Base-by-base conservation (phyloP, 2,329 filamentous ascomycete species). In the Pezicula neosporulosa region DNA sequence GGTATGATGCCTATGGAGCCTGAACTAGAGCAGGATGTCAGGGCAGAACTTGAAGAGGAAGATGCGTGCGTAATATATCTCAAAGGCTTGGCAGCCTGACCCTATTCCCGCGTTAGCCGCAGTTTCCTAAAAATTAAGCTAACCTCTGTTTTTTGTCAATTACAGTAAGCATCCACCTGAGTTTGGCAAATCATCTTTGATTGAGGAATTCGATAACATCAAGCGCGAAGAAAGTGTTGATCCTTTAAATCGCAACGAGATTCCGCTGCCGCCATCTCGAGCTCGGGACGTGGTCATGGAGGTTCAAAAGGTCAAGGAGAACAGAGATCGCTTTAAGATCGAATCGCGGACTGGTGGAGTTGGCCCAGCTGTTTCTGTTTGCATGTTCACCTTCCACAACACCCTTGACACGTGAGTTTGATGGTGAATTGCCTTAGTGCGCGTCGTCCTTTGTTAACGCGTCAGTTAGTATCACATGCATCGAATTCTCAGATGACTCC, bases 311-410 rank as follows among this genome's bases (percentile, higher is more conserved):
- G 84, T 97, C 9, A 89, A 90, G 58, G 94, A 99, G 69, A 90
- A 96, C 63, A 85, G 94, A 19, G 93, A 97, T 63, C 82, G 93
- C 16, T 96, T 97, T 68, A 87, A 84, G 65, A 93, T 97, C 51
- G 89, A 96, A 53, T 83, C 86, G 18, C 83, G 88, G 33, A 93
- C 89, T 12, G 89, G 90, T 15, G 93, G 92, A 8, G 81, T 92
- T 47, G 90, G 92, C 13, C 83, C 90, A 49, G 85, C 86, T 24
- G 78, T 97, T 53, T 96, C 91, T 63, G 86, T 95, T 21, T 94
- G 90, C 75, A 97, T 97, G 89, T 97, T 95, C 68, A 99, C 94
- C 1, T 96, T 97, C 65, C 94, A 99, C 75, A 99, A 99, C 69
- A 96, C 90, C 0, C 86, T 91, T 56, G 91, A 96, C 69, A 88